Conservation (phyloP, 805 yeast genomes). For the Candida chauliodis region DNA sequence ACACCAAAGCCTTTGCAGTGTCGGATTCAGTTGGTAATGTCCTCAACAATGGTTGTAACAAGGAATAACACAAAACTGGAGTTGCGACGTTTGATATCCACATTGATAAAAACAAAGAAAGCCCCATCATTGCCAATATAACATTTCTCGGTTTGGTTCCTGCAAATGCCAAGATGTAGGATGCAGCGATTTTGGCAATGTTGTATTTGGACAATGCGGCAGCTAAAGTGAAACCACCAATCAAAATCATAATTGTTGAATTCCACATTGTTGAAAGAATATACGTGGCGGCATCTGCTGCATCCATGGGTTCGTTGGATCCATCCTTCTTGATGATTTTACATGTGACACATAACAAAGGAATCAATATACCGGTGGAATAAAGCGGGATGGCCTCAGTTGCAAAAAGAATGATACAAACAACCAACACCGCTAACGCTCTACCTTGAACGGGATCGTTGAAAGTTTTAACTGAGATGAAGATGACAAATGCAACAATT, state of each 20-base stretch:
- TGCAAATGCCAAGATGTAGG: slow-evolving; percentile 74
- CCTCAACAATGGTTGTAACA: slow-evolving; percentile 84
- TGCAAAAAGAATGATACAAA: slow-evolving; percentile 52
- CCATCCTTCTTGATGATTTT: slow-evolving; percentile 44
- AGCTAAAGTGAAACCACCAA: slow-evolving; percentile 94
- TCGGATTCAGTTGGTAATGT: slow-evolving; percentile 75
- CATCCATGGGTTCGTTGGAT: slow-evolving; percentile 46
- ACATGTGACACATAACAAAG: slow-evolving; percentile 44
- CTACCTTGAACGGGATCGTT: slow-evolving; percentile 63
- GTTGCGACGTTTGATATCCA: slow-evolving; percentile 98
- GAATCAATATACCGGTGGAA: slow-evolving; percentile 48
- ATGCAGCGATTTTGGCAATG: slow-evolving; percentile 81
- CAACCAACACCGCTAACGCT: slow-evolving; percentile 65
- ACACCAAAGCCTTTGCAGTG: slow-evolving; percentile 76
- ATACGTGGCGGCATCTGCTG: slow-evolving; percentile 70
- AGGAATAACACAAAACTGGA: slow-evolving; percentile 88
- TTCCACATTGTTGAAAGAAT: slow-evolving; percentile 93
- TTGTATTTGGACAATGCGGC: slow-evolving; percentile 91
- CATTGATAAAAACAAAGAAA: slow-evolving; percentile 83
- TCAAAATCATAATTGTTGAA: slow-evolving; percentile 80
- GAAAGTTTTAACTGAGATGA: slow-evolving; percentile 56
- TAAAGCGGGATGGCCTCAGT: slow-evolving; percentile 49
- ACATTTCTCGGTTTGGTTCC: slow-evolving; percentile 83
- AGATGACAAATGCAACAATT: slow-evolving; percentile 48
- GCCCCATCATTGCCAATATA: slow-evolving; percentile 76